Evolutionary conservation across 768 basidiomycete species (phyloP).

Genomic region (Leucosporidium scottii): DNA sequence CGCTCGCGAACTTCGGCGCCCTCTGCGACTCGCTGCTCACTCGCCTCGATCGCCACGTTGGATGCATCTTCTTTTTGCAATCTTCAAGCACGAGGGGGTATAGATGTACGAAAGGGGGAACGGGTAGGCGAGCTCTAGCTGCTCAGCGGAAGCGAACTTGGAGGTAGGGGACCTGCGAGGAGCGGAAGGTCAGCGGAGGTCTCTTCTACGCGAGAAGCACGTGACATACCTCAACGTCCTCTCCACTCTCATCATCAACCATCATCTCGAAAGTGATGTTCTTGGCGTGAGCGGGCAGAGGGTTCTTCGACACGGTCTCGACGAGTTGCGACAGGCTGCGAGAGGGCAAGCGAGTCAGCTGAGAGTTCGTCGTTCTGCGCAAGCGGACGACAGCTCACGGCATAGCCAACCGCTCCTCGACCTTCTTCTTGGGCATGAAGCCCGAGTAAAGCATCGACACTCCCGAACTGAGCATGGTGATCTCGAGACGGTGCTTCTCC

Average conservation of each 20-base stretch:
- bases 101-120: neutral
- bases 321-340: slow-evolving; percentile 49
- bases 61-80: too few species aligned
- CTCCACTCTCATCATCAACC: slow-evolving; percentile 82
- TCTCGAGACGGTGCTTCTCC: slow-evolving; percentile 71
- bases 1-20: too few species aligned
- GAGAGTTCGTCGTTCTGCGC: too few species aligned
- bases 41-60: too few species aligned
- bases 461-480: slow-evolving; percentile 75
- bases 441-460: slow-evolving; percentile 98
- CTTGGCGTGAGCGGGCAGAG: slow-evolving; percentile 71
- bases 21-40: too few species aligned
- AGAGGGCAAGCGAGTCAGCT: too few species aligned
- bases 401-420: slow-evolving; percentile 34
- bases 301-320: slow-evolving; percentile 90
- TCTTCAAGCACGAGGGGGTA: neutral
- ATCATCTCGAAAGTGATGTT: slow-evolving; percentile 89
- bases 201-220: neutral
- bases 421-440: slow-evolving; percentile 85
- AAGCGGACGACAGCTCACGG: slow-evolving; percentile 42
- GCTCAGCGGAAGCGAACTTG: slow-evolving; percentile 20
- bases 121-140: neutral
- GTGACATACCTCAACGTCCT: slow-evolving; percentile 76
- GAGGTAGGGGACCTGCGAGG: slow-evolving; percentile 26
- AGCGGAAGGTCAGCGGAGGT: too few species aligned